Percentiles rank a stretch among this genome's conserved stretches.
Conservation (phyloP, 495 filamentous ascomycete genomes). For the Cairneyella variabilis region DNA sequence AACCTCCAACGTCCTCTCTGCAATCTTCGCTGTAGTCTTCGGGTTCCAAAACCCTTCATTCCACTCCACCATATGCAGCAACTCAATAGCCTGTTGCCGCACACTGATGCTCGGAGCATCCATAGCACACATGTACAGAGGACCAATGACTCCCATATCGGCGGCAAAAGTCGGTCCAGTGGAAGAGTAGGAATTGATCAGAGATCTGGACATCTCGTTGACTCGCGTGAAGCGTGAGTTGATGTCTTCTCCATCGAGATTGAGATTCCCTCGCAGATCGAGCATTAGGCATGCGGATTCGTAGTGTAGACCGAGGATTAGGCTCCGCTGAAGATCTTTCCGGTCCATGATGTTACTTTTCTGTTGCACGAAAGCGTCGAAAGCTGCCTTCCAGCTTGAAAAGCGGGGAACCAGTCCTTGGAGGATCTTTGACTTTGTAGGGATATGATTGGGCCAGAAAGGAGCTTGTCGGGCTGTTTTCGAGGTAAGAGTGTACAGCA, state of each 20-base stretch:
- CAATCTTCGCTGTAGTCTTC: not conserved
- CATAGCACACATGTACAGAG: not conserved
- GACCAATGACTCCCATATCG: not conserved
- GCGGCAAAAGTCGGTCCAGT: not conserved
- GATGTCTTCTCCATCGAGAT: not conserved
- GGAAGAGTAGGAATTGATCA: not conserved
- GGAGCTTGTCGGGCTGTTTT: too few species aligned
- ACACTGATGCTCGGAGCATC: not conserved
- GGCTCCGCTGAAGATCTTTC: constrained; percentile 5
- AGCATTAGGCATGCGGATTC: constrained; percentile 5
- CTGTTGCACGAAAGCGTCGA: constrained; percentile 1
- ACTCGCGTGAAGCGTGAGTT: too few species aligned
- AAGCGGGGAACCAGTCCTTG: not conserved
- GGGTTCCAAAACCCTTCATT: not conserved
- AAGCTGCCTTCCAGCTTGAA: constrained; percentile 3
- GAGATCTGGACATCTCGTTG: constrained; percentile 1
- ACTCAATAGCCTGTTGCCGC: not conserved
- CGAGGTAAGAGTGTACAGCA: constrained; percentile 9
- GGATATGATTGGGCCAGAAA: not conserved
- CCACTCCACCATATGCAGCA: not conserved
- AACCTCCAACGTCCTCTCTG: not conserved
- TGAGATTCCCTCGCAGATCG: too few species aligned
- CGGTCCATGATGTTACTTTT: not conserved
- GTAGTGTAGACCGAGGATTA: constrained; percentile 6
- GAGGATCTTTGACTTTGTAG: not conserved